Conservation (phyloP, 805 yeast species). For the Candida morakotiae region DNA sequence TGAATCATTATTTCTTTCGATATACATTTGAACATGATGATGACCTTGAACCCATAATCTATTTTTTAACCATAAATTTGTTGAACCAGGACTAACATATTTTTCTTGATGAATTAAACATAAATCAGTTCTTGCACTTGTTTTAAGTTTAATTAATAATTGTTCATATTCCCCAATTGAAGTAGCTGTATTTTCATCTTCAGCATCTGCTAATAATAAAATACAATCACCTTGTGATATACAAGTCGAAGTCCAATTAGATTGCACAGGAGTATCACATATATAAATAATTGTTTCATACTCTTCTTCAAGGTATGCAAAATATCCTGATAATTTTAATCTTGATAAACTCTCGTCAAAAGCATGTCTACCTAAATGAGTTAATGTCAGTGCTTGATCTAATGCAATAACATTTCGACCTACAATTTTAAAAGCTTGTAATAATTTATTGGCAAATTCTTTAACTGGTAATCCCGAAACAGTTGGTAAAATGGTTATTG, state of each 20-base stretch:
- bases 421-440: slow-evolving; percentile 65
- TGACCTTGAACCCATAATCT: slow-evolving; percentile 91
- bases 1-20: slow-evolving; percentile 10
- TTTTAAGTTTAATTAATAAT: slow-evolving; percentile 65
- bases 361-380: slow-evolving; percentile 85
- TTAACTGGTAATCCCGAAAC: slow-evolving; percentile 78
- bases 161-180: slow-evolving; percentile 84
- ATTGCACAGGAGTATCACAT: slow-evolving; percentile 77
- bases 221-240: slow-evolving; percentile 94
- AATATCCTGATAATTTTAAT: slow-evolving; percentile 81
- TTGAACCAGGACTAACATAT: slow-evolving; percentile 79
- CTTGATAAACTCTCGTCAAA: slow-evolving; percentile 79
- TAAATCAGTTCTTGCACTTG: slow-evolving; percentile 84
- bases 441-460: slow-evolving; percentile 74
- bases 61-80: slow-evolving; percentile 77
- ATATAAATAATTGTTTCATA: slow-evolving; percentile 86
- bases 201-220: slow-evolving; percentile 82
- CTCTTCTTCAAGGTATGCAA: slow-evolving; percentile 86
- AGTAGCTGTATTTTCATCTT: slow-evolving; percentile 50
- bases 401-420: slow-evolving; percentile 72
- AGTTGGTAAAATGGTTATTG: slow-evolving; percentile 80
- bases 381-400: slow-evolving; percentile 77
- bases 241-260: slow-evolving; percentile 90
- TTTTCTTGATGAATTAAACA: slow-evolving; percentile 81
- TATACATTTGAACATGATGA: slow-evolving; percentile 80